phyloP scores from a whole-genome alignment of 441 rosid species.

The Bruguiera hainesii region DNA sequence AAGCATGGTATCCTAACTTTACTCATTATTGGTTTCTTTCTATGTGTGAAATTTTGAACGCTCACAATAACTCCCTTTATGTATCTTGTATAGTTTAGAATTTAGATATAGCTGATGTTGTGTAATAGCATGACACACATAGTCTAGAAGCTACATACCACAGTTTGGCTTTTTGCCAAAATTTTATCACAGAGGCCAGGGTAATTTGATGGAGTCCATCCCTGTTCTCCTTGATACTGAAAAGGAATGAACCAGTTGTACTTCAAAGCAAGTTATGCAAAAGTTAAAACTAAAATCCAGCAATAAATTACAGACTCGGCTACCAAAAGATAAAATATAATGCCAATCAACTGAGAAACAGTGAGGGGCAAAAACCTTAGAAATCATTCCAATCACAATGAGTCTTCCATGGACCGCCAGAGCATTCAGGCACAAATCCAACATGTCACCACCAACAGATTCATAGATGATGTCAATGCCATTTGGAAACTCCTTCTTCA shows the following conservation, averaged over 20 bases:
- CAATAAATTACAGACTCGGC: not conserved
- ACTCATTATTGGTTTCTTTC: no score
- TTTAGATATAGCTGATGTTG: not conserved
- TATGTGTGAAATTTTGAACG: no score
- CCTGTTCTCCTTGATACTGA: constrained; percentile 91
- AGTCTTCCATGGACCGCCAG: constrained; percentile 80
- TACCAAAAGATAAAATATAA: not conserved
- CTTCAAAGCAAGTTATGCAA: not conserved
- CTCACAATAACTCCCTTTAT: no score
- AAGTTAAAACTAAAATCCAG: not conserved
- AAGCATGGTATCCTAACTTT: no score
- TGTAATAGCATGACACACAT: not conserved
- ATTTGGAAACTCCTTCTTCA: constrained; percentile 76
- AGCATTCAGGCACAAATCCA: constrained; percentile 81
- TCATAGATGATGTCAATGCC: constrained; percentile 87
- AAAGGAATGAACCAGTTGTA: constrained; percentile 17
- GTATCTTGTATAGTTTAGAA: no score
- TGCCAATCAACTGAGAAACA: constrained; percentile 3
- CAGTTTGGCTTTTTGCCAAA: constrained; percentile 88
- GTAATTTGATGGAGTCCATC: constrained; percentile 88
- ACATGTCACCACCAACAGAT: constrained; percentile 97
- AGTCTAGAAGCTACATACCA: constrained; percentile 55
- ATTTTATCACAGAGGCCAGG: constrained; percentile 91
- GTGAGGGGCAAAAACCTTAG: constrained; percentile 57
- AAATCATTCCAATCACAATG: constrained; percentile 95